Evolutionary conservation across 495 filamentous ascomycete species (phyloP).

Genomic region (Daldinia grandis): DNA sequence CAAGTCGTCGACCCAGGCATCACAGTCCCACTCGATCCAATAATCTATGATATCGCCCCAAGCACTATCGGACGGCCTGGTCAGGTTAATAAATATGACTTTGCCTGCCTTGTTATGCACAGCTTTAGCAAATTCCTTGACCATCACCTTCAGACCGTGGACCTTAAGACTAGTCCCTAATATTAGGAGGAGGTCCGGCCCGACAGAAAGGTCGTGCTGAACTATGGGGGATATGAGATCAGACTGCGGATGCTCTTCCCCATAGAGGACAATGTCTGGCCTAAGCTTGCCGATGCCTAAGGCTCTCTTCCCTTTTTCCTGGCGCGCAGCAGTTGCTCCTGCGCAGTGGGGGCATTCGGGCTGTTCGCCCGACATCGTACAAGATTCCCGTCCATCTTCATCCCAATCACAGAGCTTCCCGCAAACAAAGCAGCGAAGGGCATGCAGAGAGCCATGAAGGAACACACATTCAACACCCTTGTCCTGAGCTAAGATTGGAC

Average conservation of each 20-base stretch:
- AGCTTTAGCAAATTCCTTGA: constrained; percentile 74
- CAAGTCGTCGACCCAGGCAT: constrained; percentile 71
- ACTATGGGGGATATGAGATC: constrained; percentile 68
- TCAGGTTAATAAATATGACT: constrained; percentile 74
- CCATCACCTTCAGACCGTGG: constrained; percentile 72
- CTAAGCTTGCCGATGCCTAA: constrained; percentile 68
- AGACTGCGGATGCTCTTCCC: constrained; percentile 73
- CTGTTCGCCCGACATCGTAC: constrained; percentile 64
- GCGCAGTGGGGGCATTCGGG: constrained; percentile 70
- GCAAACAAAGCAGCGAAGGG: constrained; percentile 70
- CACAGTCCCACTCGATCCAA: constrained; percentile 76
- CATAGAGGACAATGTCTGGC: constrained; percentile 76
- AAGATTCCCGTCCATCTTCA: constrained; percentile 55
- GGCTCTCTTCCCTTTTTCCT: constrained; percentile 68
- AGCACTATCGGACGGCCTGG: constrained; percentile 70
- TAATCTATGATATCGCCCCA: constrained; percentile 75
- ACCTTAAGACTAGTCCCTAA: constrained; percentile 74
- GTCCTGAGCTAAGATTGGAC: constrained; percentile 42
- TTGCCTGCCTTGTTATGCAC: constrained; percentile 70
- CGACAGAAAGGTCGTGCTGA: constrained; percentile 67
- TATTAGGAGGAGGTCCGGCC: constrained; percentile 71
- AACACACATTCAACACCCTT: constrained; percentile 68
- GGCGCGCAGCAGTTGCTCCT: constrained; percentile 62
- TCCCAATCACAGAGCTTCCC: constrained; percentile 68
- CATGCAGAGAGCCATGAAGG: constrained; percentile 69